These are phyloP conservation scores for Exophiala viscosa DNA, from an alignment of 2,329 filamentous ascomycete genomes.

Conservation along the genomic window DNA sequence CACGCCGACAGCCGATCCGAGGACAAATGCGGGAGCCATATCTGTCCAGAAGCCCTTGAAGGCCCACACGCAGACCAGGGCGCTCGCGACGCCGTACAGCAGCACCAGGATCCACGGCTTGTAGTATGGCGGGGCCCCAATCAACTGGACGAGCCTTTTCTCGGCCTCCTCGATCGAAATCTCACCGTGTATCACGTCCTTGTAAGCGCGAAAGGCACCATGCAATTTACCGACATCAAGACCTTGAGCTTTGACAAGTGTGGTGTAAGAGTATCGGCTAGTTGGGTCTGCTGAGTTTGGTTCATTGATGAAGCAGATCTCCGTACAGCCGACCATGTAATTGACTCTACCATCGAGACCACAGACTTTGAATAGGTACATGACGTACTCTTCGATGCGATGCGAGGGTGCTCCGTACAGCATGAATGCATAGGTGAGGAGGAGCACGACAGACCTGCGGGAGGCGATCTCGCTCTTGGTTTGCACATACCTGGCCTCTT, in stretches of 20 bases:
- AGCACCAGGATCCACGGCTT: conserved; percentile 1
- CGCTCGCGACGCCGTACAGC: background rate
- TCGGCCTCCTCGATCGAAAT: background rate
- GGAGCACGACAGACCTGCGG: background rate
- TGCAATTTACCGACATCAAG: background rate
- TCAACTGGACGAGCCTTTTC: background rate
- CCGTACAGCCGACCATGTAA: conserved; percentile 1
- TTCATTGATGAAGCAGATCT: conserved; percentile 1
- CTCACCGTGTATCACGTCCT: conserved; percentile 1
- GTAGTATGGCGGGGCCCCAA: background rate
- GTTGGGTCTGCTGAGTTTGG: background rate
- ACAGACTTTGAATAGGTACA: background rate
- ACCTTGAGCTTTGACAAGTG: background rate
- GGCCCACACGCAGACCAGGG: background rate
- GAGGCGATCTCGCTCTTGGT: background rate
- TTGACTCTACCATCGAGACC: background rate
- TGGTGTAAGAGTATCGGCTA: background rate
- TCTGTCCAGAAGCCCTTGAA: conserved; percentile 1
- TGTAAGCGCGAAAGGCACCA: background rate
- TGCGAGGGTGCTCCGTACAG: background rate
- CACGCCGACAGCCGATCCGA: background rate
- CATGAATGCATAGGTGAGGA: background rate
- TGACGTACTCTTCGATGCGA: background rate
- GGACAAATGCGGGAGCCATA: background rate
- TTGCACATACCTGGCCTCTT: background rate